A percentile compares a stretch with the other conserved stretches of the same genome.
Conservation (phyloP, 2,329 filamentous ascomycete species). For the Fusarium newnesense region DNA sequence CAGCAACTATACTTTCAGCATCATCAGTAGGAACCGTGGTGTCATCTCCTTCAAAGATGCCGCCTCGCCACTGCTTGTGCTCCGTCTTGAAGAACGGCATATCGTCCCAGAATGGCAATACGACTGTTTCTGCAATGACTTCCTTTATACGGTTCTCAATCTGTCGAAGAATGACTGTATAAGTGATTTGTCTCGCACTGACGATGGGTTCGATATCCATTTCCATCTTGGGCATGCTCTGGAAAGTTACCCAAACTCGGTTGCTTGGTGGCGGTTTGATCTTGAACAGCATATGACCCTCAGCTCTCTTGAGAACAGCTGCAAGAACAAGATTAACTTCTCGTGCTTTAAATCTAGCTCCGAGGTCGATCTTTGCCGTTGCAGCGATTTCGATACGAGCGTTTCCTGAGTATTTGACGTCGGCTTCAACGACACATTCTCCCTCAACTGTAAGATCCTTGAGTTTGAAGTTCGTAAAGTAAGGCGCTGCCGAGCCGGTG, state of each 20-base stretch:
- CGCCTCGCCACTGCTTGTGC: conserved; percentile 82
- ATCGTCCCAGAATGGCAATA: conserved; percentile 96
- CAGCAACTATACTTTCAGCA: conserved; percentile 38
- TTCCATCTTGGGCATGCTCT: conserved; percentile 92
- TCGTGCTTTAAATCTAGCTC: conserved; percentile 85
- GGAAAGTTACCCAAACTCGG: conserved; percentile 94
- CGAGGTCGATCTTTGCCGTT: conserved; percentile 92
- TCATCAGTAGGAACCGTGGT: conserved; percentile 48
- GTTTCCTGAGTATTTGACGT: conserved; percentile 88
- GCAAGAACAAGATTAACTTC: conserved; percentile 92
- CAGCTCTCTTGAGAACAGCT: conserved; percentile 83
- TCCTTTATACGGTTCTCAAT: conserved; percentile 97
- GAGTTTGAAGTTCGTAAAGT: conserved; percentile 87
- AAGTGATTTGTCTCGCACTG: conserved; percentile 94
- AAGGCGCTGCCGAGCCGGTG: conserved; percentile 86
- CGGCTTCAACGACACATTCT: conserved; percentile 86
- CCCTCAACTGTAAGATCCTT: conserved; percentile 93
- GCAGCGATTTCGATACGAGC: conserved; percentile 91
- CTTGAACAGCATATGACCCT: conserved; percentile 85
- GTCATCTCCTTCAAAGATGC: conserved; percentile 76
- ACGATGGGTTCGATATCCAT: conserved; percentile 96
- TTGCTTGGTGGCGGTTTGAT: conserved; percentile 97
- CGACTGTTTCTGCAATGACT: conserved; percentile 90
- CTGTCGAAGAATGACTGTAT: conserved; percentile 87
- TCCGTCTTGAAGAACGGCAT: conserved; percentile 88